These are phyloP conservation scores for Aspergillus incahuasiensis DNA, from an alignment of 495 filamentous ascomycete species.

Conservation along the genomic window DNA sequence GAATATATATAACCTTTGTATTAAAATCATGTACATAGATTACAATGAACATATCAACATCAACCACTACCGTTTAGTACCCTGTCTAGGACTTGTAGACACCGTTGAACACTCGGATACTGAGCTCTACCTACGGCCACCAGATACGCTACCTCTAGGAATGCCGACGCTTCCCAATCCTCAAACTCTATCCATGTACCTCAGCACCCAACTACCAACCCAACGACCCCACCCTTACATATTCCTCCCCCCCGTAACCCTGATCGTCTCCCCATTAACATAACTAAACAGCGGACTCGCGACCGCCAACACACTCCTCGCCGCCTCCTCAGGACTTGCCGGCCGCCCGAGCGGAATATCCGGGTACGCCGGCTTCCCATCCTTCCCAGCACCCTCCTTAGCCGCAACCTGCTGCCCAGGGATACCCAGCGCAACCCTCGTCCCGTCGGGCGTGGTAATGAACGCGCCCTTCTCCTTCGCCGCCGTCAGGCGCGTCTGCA, in stretches of 20 bases:
- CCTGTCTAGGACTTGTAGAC: background rate
- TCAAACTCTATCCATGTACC: too few relatives aligned
- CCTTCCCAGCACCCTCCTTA: constrained; percentile 31
- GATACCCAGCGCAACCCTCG: constrained; percentile 75
- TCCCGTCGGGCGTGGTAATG: constrained; percentile 68
- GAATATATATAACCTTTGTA: background rate
- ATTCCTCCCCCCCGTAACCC: constrained; percentile 78
- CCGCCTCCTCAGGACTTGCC: constrained; percentile 74
- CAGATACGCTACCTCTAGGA: too few relatives aligned
- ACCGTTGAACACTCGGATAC: too few relatives aligned
- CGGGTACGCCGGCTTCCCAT: constrained; percentile 37
- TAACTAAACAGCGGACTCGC: constrained; percentile 76
- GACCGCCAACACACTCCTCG: constrained; percentile 71
- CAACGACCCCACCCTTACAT: too few relatives aligned
- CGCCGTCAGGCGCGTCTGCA: constrained; percentile 69
- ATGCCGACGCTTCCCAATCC: too few relatives aligned
- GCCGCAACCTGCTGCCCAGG: constrained; percentile 51
- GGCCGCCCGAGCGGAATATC: constrained; percentile 76
- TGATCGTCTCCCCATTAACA: constrained; percentile 78
- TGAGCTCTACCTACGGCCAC: too few relatives aligned
- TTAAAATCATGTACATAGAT: background rate
- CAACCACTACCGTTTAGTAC: background rate
- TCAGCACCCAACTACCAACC: too few relatives aligned
- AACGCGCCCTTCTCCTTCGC: constrained; percentile 78
- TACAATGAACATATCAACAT: background rate